These are phyloP conservation scores for Echinochloa phyllopogon DNA, from an alignment of 176 grass and related monocot species.

Conservation along the genomic window DNA sequence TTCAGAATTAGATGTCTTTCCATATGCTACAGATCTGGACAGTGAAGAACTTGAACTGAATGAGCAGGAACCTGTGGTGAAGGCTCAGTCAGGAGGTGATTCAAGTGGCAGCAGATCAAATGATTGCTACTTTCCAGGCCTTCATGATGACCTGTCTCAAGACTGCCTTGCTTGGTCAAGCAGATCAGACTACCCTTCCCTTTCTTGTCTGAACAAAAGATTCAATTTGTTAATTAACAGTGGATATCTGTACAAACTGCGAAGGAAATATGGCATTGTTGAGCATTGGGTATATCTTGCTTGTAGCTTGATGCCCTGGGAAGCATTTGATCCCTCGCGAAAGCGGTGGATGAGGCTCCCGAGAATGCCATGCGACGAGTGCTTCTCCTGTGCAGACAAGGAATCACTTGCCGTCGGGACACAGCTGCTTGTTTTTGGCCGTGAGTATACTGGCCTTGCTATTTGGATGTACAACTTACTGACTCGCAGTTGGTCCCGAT, in stretches of 20 bases:
- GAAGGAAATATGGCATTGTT: conserved; percentile 67
- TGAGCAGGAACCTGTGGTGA: conserved; percentile 50
- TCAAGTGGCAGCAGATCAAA: conserved; percentile 57
- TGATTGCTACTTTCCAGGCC: conserved; percentile 76
- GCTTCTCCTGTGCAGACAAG: conserved; percentile 92
- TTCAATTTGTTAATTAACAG: conserved; percentile 80
- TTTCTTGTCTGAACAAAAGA: conserved; percentile 78
- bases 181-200: conserved; percentile 79
- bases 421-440: conserved; percentile 89
- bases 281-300: conserved; percentile 93
- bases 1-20: conserved; percentile 47
- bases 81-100: conserved; percentile 47
- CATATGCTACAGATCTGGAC: conserved; percentile 38
- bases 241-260: conserved; percentile 81
- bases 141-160: conserved; percentile 82
- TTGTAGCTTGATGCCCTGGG: conserved; percentile 89
- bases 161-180: conserved; percentile 81
- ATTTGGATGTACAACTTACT: conserved; percentile 92
- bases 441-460: conserved; percentile 74
- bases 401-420: conserved; percentile 94
- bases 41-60: conserved; percentile 54
- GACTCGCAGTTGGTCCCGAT: conserved; percentile 64
- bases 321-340: conserved; percentile 78
- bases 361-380: conserved; percentile 83
- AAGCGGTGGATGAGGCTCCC: conserved; percentile 89